Evolutionary conservation across 2,329 filamentous ascomycete species (phyloP), one percentile per base, ranked within the genome.

Genomic region (Ascochyta rabiei): DNA sequence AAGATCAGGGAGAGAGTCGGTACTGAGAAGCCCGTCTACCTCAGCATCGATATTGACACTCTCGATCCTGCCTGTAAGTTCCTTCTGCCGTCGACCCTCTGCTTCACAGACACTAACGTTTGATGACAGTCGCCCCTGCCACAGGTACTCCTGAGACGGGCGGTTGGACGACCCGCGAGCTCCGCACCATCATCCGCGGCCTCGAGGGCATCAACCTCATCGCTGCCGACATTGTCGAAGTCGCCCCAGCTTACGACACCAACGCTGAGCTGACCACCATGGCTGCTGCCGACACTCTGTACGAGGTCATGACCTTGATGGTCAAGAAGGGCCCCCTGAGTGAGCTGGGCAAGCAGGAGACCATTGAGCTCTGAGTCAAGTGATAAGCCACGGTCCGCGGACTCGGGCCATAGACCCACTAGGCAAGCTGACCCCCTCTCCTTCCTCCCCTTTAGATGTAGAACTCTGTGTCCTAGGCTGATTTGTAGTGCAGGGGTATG

Each of bases 21-120:
- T 8, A 88, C 86, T 19, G 81, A 82, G 48, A 87, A 86, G 57
- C 90, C 90, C 0, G 89, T 95, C 0, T 96, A 96, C 70, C 77
- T 96, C 28, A 90, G 86, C 6, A 87, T 96, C 41, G 92, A 96
- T 69, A 96, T 96, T 65, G 91, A 96, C 69, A 92, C 90, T 0
- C 80, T 96, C 3, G 91, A 96, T 71, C 91, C 92, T 7, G 90
- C 90, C 5, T 93, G 83, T 86, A 73, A 73, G 82, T 76, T 24
- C 15, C 9, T 13, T 34, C 6, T 34, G 39, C 2, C 3, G 15
- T 1, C 18, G 1, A 12, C 16, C 1, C 15, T 10, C 15, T 34
- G 2, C 9, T 7, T 28, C 28, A 13, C 42, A 41, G 9, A n/a
- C 13, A 42, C 53, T 66, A 19, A 62, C 21, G 5, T 13, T n/a